phyloP scores from a whole-genome alignment of 2,329 filamentous ascomycete genomes.

The Phyllosticta citriasiana region DNA sequence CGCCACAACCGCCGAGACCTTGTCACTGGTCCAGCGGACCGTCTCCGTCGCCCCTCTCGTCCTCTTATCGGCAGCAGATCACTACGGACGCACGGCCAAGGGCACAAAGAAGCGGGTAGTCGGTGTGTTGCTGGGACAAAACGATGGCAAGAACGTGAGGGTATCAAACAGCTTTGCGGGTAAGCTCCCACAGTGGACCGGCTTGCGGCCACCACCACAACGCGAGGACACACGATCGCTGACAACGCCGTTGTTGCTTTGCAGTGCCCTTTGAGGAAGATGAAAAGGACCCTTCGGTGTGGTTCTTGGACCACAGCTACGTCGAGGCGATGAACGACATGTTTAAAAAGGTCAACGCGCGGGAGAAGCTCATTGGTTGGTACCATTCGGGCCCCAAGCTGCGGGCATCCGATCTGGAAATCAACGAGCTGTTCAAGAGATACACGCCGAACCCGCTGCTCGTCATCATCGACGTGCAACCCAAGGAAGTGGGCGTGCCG shows the following conservation, averaged over 20 bases:
- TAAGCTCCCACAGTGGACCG: slow-evolving; percentile 33
- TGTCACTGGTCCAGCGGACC: slow-evolving; percentile 86
- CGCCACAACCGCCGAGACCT: slow-evolving; percentile 90
- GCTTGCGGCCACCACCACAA: neutral
- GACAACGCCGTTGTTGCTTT: neutral
- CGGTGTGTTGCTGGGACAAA: slow-evolving; percentile 87
- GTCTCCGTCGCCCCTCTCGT: slow-evolving; percentile 97
- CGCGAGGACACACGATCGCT: no score
- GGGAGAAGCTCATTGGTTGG: slow-evolving; percentile 98
- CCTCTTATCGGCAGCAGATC: slow-evolving; percentile 94
- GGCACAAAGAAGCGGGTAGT: slow-evolving; percentile 84
- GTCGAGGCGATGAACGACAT: slow-evolving; percentile 99
- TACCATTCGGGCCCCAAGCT: slow-evolving; percentile 98
- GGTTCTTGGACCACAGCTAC: slow-evolving; percentile 99
- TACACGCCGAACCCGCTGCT: slow-evolving; percentile 94
- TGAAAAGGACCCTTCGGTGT: slow-evolving; percentile 95
- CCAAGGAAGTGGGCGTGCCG: slow-evolving; percentile 93
- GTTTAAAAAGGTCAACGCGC: slow-evolving; percentile 99
- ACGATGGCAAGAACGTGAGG: slow-evolving; percentile 89
- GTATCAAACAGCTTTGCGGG: slow-evolving; percentile 99
- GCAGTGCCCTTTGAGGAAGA: slow-evolving; percentile 97
- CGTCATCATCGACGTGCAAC: slow-evolving; percentile 97
- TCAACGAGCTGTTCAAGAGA: slow-evolving; percentile 99
- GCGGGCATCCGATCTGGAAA: slow-evolving; percentile 90
- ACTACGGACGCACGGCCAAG: slow-evolving; percentile 90